phyloP scores from a whole-genome alignment of 2,329 filamentous ascomycete species.

The Hypoxylon sp. region DNA sequence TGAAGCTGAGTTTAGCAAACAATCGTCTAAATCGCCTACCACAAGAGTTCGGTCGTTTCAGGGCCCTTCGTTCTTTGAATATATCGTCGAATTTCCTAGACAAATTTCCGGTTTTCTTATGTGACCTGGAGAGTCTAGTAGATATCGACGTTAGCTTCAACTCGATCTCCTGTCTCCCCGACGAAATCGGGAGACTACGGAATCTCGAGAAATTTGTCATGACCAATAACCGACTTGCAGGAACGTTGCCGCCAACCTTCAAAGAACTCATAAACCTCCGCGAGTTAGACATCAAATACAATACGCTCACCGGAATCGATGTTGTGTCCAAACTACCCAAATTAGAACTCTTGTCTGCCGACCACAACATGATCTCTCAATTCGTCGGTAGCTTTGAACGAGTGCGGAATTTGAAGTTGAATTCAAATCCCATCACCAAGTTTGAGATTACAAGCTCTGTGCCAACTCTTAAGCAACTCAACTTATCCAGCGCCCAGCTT shows the following conservation, averaged over 20 bases:
- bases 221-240: slow-evolving; percentile 91
- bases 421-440: slow-evolving; percentile 94
- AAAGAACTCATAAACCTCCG: slow-evolving; percentile 82
- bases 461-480: slow-evolving; percentile 86
- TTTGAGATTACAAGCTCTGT: slow-evolving; percentile 86
- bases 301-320: slow-evolving; percentile 89
- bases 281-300: slow-evolving; percentile 96
- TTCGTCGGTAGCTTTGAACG: slow-evolving; percentile 92
- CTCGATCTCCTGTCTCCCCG: slow-evolving; percentile 82
- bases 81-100: slow-evolving; percentile 94
- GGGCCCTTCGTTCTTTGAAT: slow-evolving; percentile 84
- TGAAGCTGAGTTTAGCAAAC: slow-evolving; percentile 94
- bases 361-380: slow-evolving; percentile 92
- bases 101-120: slow-evolving; percentile 87
- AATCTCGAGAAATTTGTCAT: slow-evolving; percentile 92
- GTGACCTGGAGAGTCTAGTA: slow-evolving; percentile 84
- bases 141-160: slow-evolving; percentile 99
- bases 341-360: slow-evolving; percentile 88
- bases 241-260: slow-evolving; percentile 81
- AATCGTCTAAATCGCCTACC: slow-evolving; percentile 88
- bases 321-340: slow-evolving; percentile 86
- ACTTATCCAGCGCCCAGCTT: slow-evolving; percentile 91
- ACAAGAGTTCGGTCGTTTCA: slow-evolving; percentile 85
- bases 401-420: slow-evolving; percentile 87
- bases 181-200: slow-evolving; percentile 81